Evolutionary conservation across 441 rosid species (phyloP).

Genomic region (Pelargonium myrrhifolium): DNA sequence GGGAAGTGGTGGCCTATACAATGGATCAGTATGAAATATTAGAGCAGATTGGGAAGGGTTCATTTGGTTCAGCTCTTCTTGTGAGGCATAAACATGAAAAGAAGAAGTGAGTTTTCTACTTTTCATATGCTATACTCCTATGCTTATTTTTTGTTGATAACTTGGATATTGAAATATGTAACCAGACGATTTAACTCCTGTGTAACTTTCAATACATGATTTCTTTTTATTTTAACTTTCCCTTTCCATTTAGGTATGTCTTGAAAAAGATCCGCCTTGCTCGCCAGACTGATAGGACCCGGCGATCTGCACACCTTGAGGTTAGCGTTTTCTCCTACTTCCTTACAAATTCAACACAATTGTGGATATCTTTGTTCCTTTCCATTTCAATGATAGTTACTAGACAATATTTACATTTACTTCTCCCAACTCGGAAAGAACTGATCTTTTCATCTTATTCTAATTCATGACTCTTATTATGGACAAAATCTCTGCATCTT

Average conservation of each 20-base stretch:
- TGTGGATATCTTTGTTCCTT: no score
- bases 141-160: neutral
- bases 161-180: neutral
- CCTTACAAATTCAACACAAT: neutral
- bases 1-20: neutral
- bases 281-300: conserved; percentile 94
- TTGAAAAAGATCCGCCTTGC: conserved; percentile 98
- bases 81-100: conserved; percentile 94
- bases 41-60: conserved; percentile 95
- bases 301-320: conserved; percentile 99
- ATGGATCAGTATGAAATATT: conserved; percentile 97
- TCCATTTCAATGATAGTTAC: neutral
- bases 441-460: no score
- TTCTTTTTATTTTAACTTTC: neutral
- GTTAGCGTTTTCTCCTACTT: conserved; percentile 27
- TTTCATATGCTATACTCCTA: conserved; percentile 1
- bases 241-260: conserved; percentile 58
- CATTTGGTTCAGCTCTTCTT: conserved; percentile 98
- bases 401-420: neutral
- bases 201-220: neutral
- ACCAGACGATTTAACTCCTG: neutral
- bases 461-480: no score
- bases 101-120: conserved; percentile 58
- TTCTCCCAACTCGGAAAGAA: neutral
- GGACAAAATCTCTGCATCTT: no score